These are phyloP conservation scores for Russula abietina DNA, from an alignment of 768 basidiomycete genomes.

Conservation along the genomic window DNA sequence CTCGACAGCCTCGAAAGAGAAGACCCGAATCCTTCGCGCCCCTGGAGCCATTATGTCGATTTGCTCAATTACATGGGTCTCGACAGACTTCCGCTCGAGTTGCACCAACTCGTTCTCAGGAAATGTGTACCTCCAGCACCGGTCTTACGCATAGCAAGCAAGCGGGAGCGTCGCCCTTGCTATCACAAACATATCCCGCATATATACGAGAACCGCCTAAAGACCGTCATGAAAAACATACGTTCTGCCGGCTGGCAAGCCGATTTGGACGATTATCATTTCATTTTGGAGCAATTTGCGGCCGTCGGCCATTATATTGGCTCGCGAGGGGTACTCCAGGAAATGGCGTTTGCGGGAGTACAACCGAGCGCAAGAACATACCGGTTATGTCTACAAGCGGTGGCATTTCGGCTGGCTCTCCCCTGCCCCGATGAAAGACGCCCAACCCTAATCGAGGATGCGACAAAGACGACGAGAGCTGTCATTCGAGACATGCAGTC, in stretches of 20 bases:
- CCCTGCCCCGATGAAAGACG: slow-evolving; percentile 42
- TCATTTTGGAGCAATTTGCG: slow-evolving; percentile 68
- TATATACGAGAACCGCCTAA: slow-evolving; percentile 60
- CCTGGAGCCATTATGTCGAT: slow-evolving; percentile 62
- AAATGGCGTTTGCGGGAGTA: slow-evolving; percentile 43
- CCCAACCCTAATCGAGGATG: slow-evolving; percentile 36
- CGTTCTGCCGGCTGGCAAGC: slow-evolving; percentile 44
- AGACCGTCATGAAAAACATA: slow-evolving; percentile 64
- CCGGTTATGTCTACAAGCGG: slow-evolving; percentile 58
- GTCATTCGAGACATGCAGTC: slow-evolving; percentile 55
- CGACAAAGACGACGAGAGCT: slow-evolving; percentile 42
- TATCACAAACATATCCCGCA: slow-evolving; percentile 40
- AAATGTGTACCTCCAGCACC: slow-evolving; percentile 49
- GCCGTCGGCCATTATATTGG: slow-evolving; percentile 65
- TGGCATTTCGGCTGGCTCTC: slow-evolving; percentile 60
- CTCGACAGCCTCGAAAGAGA: slow-evolving; percentile 17
- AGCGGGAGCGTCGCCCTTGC: slow-evolving; percentile 38
- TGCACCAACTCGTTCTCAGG: slow-evolving; percentile 66
- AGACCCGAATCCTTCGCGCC: slow-evolving; percentile 36
- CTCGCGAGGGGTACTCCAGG: slow-evolving; percentile 53
- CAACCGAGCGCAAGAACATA: slow-evolving; percentile 52
- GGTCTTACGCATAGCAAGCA: slow-evolving; percentile 41
- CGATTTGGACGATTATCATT: slow-evolving; percentile 63
- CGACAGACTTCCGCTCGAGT: slow-evolving; percentile 49
- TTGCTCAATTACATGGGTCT: slow-evolving; percentile 45